A percentile compares a stretch with the other conserved stretches of the same genome.
Evolutionary conservation across 352 stramenopile species (phyloP).

Genomic region (Globisporangium irregulare): DNA sequence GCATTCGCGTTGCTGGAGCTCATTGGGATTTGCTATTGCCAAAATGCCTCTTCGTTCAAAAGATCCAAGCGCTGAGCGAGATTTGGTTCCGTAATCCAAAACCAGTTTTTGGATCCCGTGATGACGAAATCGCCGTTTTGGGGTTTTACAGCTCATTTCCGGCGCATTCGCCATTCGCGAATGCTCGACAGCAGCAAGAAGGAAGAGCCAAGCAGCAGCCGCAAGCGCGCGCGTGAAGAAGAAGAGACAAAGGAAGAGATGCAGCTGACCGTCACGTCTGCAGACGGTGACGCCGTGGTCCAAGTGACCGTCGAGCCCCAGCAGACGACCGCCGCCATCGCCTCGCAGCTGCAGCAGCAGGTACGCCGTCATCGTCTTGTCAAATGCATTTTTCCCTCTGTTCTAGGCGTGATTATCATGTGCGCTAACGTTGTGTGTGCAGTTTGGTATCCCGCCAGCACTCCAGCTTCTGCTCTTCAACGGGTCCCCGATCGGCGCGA

Average conservation of each 20-base stretch:
- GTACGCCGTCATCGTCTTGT: conserved; percentile 19
- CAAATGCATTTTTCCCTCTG: background rate
- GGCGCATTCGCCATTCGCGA: conserved; percentile 1
- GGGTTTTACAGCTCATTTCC: too few species aligned
- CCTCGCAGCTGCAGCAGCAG: conserved; percentile 49
- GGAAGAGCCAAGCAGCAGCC: background rate
- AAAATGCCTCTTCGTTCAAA: too few species aligned
- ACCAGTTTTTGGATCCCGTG: background rate
- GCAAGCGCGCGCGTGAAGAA: conserved; percentile 14
- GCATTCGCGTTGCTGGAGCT: conserved; percentile 6
- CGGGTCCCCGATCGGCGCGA: conserved; percentile 45
- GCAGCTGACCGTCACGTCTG: conserved; percentile 66
- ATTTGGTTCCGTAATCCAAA: background rate
- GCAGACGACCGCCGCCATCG: conserved; percentile 42
- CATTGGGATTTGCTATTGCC: background rate
- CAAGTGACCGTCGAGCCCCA: conserved; percentile 53
- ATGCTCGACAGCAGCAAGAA: conserved; percentile 4
- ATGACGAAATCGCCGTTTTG: background rate
- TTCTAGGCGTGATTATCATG: background rate
- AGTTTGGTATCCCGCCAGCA: conserved; percentile 64
- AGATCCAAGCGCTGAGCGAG: too few species aligned
- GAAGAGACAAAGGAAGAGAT: conserved; percentile 25
- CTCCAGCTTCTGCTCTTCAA: conserved; percentile 65
- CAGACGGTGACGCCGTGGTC: conserved; percentile 50
- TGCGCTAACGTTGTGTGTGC: background rate